Percentiles rank a stretch among this genome's conserved stretches.
Conservation (phyloP, 805 yeast species). For the Starmerella potacharoeniae region DNA sequence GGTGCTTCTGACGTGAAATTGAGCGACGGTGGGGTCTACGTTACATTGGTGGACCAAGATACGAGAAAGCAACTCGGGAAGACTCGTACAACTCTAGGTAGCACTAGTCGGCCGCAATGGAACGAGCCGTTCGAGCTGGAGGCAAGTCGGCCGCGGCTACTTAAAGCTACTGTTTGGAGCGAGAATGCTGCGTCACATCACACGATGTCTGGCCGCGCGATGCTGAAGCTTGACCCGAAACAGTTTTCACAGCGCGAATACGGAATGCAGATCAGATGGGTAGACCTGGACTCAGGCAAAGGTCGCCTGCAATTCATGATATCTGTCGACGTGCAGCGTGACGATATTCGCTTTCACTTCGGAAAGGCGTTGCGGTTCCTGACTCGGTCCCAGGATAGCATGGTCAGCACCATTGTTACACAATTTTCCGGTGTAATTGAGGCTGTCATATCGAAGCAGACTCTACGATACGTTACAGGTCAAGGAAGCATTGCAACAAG, state of each 20-base stretch:
- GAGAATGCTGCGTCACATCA: constrained; percentile 39
- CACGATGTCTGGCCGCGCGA: constrained; percentile 54
- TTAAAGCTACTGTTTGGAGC: constrained; percentile 63
- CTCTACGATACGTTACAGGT: constrained; percentile 39
- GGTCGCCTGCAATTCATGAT: constrained; percentile 59
- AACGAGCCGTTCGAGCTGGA: constrained; percentile 68
- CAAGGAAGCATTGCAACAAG: constrained; percentile 10
- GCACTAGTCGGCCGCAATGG: constrained; percentile 61
- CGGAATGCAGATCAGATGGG: constrained; percentile 50
- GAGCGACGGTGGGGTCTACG: constrained; percentile 38
- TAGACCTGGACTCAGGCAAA: constrained; percentile 48
- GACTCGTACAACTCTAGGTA: constrained; percentile 52
- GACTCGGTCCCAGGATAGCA: constrained; percentile 51
- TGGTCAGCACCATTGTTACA: constrained; percentile 57
- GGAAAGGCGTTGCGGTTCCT: constrained; percentile 64
- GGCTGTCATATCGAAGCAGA: constrained; percentile 44
- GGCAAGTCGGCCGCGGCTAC: constrained; percentile 32
- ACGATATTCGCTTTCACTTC: constrained; percentile 69
- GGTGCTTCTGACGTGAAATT: constrained; percentile 46
- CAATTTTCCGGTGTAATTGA: constrained; percentile 58
- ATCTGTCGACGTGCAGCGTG: constrained; percentile 66
- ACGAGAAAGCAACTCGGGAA: constrained; percentile 48
- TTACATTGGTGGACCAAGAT: constrained; percentile 48
- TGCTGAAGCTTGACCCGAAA: constrained; percentile 49
- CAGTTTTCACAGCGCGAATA: constrained; percentile 43